Conservation (phyloP, 1,139 yeast species). For the Saccharomyces hybrid region DNA sequence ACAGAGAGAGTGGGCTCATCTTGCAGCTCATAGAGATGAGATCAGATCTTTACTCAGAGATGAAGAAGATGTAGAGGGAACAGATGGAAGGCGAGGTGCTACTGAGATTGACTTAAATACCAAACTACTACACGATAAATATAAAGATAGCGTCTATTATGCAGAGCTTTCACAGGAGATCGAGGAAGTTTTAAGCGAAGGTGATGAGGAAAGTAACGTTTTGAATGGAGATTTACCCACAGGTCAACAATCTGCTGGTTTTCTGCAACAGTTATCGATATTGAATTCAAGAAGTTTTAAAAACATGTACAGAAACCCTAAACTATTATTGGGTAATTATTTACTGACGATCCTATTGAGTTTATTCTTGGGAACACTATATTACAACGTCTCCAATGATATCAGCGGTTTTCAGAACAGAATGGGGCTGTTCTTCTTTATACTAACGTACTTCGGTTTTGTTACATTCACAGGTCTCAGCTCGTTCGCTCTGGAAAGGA, state of each 20-base stretch:
- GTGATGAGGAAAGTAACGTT: conserved; percentile 26
- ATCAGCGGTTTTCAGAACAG: conserved; percentile 95
- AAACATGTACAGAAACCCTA: conserved; percentile 87
- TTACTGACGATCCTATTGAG: conserved; percentile 70
- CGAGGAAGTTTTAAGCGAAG: conserved; percentile 30
- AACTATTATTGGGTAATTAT: conserved; percentile 74
- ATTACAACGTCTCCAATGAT: conserved; percentile 76
- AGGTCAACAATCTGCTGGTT: conserved; percentile 41
- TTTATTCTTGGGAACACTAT: conserved; percentile 74
- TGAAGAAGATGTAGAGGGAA: conserved; percentile 11
- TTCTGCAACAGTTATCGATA: conserved; percentile 56
- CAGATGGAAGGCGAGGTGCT: conserved; percentile 7
- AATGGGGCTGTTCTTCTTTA: conserved; percentile 83
- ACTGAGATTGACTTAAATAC: conserved; percentile 17
- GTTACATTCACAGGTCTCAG: conserved; percentile 87
- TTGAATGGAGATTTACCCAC: conserved; percentile 28
- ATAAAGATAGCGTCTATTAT: conserved; percentile 43
- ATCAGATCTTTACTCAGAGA: conserved; percentile 35
- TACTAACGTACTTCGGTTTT: conserved; percentile 87
- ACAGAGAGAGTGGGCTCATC: conserved; percentile 84
- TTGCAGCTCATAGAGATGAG: conserved; percentile 79
- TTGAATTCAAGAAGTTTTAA: conserved; percentile 83
- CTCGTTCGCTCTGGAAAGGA: conserved; percentile 79
- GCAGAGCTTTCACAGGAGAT: conserved; percentile 46
- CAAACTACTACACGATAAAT: conserved; percentile 35